A percentile compares a stretch with the other conserved stretches of the same genome.
Conservation (phyloP, 768 basidiomycete genomes). For the Suillus subluteus region DNA sequence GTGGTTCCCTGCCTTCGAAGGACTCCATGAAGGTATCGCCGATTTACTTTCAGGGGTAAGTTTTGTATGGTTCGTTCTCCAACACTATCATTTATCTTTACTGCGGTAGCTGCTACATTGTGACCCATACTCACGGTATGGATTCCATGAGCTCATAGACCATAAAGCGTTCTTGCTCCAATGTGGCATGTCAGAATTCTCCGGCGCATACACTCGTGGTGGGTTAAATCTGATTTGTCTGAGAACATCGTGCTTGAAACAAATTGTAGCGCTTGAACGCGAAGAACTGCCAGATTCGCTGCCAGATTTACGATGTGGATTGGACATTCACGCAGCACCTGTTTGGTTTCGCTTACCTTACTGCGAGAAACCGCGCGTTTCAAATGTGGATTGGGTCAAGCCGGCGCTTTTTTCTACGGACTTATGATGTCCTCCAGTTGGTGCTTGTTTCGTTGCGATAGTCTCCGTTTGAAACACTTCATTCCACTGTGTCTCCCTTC, state of each 20-base stretch:
- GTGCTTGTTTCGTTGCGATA: not conserved
- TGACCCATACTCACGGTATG: not conserved
- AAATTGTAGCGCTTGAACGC: not conserved
- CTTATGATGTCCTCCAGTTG: not conserved
- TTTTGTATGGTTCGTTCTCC: not conserved
- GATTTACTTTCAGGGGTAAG: not conserved
- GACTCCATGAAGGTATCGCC: not conserved
- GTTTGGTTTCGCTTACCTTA: not conserved
- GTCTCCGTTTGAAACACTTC: not conserved
- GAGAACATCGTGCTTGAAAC: not conserved
- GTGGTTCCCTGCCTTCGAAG: not conserved
- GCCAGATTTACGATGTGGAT: not conserved
- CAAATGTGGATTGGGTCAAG: not conserved
- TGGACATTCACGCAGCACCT: not conserved
- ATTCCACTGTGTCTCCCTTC: not conserved
- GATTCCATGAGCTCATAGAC: not conserved
- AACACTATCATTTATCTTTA: not conserved
- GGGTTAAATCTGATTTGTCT: not conserved
- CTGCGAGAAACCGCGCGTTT: not conserved
- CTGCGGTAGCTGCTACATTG: not conserved
- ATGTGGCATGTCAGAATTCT: not conserved
- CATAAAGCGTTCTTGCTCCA: not conserved
- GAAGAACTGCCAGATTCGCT: not conserved
- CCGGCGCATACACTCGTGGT: not conserved
- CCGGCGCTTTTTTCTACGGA: not conserved